Base-by-base conservation (phyloP, 148 eudicot species). In the Spergularia bocconei region DNA sequence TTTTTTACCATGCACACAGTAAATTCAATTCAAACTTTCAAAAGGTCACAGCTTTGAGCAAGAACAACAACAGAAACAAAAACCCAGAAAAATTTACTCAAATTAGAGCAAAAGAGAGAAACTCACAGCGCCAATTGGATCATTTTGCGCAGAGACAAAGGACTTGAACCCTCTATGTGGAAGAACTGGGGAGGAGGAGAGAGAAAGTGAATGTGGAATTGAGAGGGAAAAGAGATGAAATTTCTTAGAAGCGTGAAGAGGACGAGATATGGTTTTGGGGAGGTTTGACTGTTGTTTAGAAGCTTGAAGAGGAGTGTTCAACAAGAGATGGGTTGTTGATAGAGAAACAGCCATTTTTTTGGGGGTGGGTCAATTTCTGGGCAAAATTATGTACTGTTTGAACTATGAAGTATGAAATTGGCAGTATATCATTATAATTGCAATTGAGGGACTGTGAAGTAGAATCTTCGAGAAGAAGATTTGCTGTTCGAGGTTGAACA, bases 261-360 rank as follows among this genome's bases (percentile, higher is more conserved):
- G 74, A 41, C 61, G 25, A 38, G 21, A 41, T 25, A 72, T 69
- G 39, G 64, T 16, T 77, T 65, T 80, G 48, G 29, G 11, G 50
- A 78, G 53, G 61, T 13, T 50, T 63, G 39, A 51, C 69, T 56
- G 50, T 71, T 72, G 74, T 21, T 69, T 71, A 50, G 76, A 21
- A 38, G 73, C 15, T 51, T 71, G 63, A 53, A 63, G 55, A 33
- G 78, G 62, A 63, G 78, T 53, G 47, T 54, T 68, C 4, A 81
- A 33, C 14, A 74, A 77, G 20, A 67, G 63, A 54, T 73, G 54
- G 11, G 70, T 15, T 52, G 5, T 78, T 52, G 84, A 78, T 55
- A 81, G 78, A 63, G 78, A 81, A 25, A 73, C 59, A 23, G 84
- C 78, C 84, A 81, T 80, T 67, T 56, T 54, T 13, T 39, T 17